Percentiles rank a stretch among this genome's conserved stretches.
phyloP scores from a whole-genome alignment of 805 yeast species.

The Candida glaebosa region DNA sequence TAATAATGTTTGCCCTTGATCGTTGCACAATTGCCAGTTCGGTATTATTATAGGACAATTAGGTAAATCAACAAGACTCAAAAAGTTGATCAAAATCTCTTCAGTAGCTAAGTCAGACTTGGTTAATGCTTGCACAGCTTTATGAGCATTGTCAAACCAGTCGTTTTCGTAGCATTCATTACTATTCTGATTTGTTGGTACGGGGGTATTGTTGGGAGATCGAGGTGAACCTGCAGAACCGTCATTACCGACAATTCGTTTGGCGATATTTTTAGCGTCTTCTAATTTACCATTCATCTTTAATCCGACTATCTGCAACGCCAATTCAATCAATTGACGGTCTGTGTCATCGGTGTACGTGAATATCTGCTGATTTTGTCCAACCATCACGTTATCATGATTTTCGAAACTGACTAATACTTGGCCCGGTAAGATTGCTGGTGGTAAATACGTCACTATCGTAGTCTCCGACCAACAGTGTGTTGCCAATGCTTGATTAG shows the following conservation, averaged over 20 bases:
- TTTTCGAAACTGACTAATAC: slow-evolving; percentile 82
- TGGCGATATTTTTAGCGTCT: slow-evolving; percentile 92
- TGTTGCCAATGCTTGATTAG: slow-evolving; percentile 72
- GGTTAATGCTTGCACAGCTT: slow-evolving; percentile 46
- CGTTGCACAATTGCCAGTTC: slow-evolving; percentile 77
- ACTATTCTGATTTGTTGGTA: slow-evolving; percentile 10
- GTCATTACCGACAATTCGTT: slow-evolving; percentile 76
- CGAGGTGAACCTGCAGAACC: slow-evolving; percentile 9
- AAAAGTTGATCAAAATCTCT: slow-evolving; percentile 46
- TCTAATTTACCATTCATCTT: slow-evolving; percentile 95
- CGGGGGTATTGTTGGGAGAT: slow-evolving; percentile 6
- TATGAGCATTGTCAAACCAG: slow-evolving; percentile 54
- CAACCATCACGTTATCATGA: slow-evolving; percentile 33
- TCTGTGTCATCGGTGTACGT: slow-evolving; percentile 96
- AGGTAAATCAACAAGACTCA: slow-evolving; percentile 59
- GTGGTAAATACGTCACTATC: slow-evolving; percentile 90
- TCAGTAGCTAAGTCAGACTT: slow-evolving; percentile 45
- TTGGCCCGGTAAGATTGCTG: slow-evolving; percentile 85
- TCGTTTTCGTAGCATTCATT: slow-evolving; percentile 26
- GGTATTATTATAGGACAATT: slow-evolving; percentile 61
- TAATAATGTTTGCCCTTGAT: slow-evolving; percentile 81
- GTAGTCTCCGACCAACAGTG: slow-evolving; percentile 97
- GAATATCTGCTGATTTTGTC: slow-evolving; percentile 53
- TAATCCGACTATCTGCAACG: slow-evolving; percentile 92
- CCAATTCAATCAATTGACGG: slow-evolving; percentile 88